These are phyloP conservation scores for Mycena amicta DNA, from an alignment of 768 basidiomycete genomes.

Conservation along the genomic window DNA sequence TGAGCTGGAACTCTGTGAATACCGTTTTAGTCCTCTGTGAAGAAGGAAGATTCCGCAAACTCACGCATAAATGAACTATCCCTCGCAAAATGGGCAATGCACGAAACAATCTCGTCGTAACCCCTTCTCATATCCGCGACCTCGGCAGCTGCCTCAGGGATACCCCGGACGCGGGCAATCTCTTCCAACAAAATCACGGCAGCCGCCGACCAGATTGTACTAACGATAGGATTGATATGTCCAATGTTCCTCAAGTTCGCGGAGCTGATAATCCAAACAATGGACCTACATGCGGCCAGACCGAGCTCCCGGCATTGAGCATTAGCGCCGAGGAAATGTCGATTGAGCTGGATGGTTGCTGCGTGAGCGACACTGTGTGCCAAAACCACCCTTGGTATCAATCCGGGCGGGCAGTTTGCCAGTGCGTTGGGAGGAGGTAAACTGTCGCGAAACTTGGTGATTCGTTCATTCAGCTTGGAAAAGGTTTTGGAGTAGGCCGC, in stretches of 20 bases:
- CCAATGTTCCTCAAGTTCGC: not conserved
- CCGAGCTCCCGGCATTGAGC: slow-evolving; percentile 3
- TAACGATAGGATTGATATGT: slow-evolving; percentile 10
- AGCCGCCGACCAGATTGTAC: slow-evolving; percentile 8
- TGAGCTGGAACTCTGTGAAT: slow-evolving; percentile 8
- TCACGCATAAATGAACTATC: slow-evolving; percentile 14
- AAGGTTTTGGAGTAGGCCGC: slow-evolving; percentile 26
- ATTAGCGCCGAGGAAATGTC: slow-evolving; percentile 5
- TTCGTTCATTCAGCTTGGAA: slow-evolving; percentile 27
- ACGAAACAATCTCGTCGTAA: slow-evolving; percentile 7
- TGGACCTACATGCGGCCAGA: slow-evolving; percentile 2
- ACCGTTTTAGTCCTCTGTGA: not conserved
- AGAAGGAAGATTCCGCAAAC: not conserved
- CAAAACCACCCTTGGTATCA: slow-evolving; percentile 3
- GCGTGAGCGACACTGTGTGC: slow-evolving; percentile 12
- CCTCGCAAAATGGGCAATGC: not conserved
- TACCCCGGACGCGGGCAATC: not conserved
- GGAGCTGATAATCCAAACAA: not conserved
- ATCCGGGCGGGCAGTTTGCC: not conserved
- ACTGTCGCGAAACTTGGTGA: slow-evolving; percentile 20
- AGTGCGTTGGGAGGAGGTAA: slow-evolving; percentile 6
- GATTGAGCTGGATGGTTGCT: slow-evolving; percentile 12
- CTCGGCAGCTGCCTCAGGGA: not conserved
- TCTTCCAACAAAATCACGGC: slow-evolving; percentile 4
- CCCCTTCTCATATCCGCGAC: slow-evolving; percentile 5